These are phyloP conservation scores for Naematelia encephala DNA, from an alignment of 768 basidiomycete genomes.

Conservation along the genomic window DNA sequence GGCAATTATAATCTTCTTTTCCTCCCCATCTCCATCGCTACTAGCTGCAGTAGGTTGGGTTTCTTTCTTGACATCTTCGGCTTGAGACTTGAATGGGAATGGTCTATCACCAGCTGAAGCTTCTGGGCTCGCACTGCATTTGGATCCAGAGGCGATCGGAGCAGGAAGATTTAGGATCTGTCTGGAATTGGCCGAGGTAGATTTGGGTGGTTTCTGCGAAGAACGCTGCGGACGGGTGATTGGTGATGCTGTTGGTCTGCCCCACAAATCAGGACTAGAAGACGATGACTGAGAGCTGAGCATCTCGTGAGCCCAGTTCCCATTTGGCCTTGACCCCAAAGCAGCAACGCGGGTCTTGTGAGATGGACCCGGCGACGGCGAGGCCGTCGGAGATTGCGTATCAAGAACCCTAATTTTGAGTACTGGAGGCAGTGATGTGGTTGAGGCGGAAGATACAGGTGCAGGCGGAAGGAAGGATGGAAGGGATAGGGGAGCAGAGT, in stretches of 20 bases:
- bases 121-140: not conserved
- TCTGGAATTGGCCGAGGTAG: not conserved
- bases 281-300: not conserved
- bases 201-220: not conserved
- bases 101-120: not conserved
- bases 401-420: not conserved
- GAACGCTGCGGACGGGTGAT: not conserved
- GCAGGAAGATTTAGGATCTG: not conserved
- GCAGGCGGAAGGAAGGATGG: not conserved
- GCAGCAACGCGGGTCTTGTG: not conserved
- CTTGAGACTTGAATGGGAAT: not conserved
- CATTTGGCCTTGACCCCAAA: not conserved
- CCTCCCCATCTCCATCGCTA: conserved; percentile 12
- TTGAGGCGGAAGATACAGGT: not conserved
- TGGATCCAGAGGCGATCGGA: not conserved
- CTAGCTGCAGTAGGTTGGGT: not conserved
- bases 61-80: conserved; percentile 1
- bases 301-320: conserved; percentile 2
- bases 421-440: not conserved
- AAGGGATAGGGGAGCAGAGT: not conserved
- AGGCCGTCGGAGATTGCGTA: not conserved
- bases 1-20: conserved; percentile 31
- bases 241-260: not conserved
- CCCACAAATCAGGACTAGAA: not conserved
- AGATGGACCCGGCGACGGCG: not conserved